Evolutionary conservation across 768 basidiomycete genomes (phyloP).

Genomic region (Serendipita indica): DNA sequence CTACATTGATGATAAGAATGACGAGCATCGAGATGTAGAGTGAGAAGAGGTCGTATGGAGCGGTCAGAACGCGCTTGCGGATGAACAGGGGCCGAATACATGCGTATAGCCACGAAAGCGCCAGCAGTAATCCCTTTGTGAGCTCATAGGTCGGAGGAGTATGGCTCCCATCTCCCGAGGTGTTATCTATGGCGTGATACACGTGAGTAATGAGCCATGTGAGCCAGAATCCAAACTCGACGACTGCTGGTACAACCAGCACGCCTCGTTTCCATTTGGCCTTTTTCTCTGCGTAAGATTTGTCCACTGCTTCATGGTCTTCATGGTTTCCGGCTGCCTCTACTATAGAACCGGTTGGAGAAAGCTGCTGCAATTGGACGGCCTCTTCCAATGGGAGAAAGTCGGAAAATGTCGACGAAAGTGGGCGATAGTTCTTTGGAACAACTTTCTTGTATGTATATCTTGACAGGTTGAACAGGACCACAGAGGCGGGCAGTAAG

Average conservation of each 20-base stretch:
- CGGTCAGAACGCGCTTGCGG: constrained; percentile 27
- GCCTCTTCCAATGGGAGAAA: not conserved
- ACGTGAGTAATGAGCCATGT: too few relatives aligned
- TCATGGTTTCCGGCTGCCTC: not conserved
- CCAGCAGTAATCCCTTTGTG: not conserved
- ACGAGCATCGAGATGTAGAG: constrained; percentile 39
- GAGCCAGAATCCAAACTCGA: not conserved
- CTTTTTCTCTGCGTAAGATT: not conserved
- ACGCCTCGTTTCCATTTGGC: constrained; percentile 2
- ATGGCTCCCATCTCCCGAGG: too few relatives aligned
- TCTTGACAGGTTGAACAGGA: not conserved
- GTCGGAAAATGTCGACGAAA: constrained; percentile 1
- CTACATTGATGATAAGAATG: constrained; percentile 34
- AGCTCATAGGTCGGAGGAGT: not conserved
- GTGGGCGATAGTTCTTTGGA: not conserved
- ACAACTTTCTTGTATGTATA: not conserved
- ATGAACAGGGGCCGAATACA: not conserved
- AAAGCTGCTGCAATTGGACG: not conserved
- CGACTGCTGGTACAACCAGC: not conserved
- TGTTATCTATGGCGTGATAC: too few relatives aligned
- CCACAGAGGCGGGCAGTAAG: not conserved
- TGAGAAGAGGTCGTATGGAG: constrained; percentile 46
- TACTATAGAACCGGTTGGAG: too few relatives aligned
- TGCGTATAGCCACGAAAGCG: not conserved
- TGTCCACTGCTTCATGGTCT: not conserved